A percentile compares a stretch with the other conserved stretches of the same genome.
phyloP scores from a whole-genome alignment of 768 basidiomycete genomes.

The Omphalotus guepiniiformis region DNA sequence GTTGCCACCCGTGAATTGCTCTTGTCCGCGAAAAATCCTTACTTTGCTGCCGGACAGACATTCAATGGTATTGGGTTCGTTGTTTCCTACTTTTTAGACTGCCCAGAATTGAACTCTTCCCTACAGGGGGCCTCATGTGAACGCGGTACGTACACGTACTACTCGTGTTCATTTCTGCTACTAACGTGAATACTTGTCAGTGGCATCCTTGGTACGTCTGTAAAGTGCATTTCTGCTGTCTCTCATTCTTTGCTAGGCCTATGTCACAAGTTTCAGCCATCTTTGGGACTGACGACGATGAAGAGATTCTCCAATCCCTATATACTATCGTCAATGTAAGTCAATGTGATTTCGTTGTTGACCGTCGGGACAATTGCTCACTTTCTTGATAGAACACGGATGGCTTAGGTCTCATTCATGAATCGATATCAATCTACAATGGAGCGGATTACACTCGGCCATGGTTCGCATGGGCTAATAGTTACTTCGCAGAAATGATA shows the following conservation, averaged over 20 bases:
- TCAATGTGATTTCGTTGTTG: constrained; percentile 5
- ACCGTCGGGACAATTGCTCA: constrained; percentile 3
- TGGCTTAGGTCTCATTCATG: constrained; percentile 74
- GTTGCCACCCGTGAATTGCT: constrained; percentile 59
- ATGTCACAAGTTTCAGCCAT: constrained; percentile 78
- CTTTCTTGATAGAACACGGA: constrained; percentile 52
- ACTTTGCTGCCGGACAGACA: constrained; percentile 56
- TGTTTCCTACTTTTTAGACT: neutral
- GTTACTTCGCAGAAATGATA: constrained; percentile 80
- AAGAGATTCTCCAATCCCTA: constrained; percentile 57
- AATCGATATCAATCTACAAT: constrained; percentile 64
- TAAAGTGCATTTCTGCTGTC: neutral
- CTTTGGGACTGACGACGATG: constrained; percentile 69
- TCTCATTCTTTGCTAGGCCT: constrained; percentile 41
- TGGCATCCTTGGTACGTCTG: constrained; percentile 62
- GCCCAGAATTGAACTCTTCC: neutral
- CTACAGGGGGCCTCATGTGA: constrained; percentile 3
- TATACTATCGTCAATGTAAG: constrained; percentile 68
- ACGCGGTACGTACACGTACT: neutral
- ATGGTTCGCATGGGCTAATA: constrained; percentile 85
- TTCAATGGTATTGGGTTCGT: constrained; percentile 70
- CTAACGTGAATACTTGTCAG: neutral
- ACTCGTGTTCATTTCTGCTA: neutral
- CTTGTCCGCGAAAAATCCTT: constrained; percentile 64
- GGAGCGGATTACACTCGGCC: constrained; percentile 55